Evolutionary conservation across 2,329 filamentous ascomycete species (phyloP).

Genomic region (Lanzia echinophila): DNA sequence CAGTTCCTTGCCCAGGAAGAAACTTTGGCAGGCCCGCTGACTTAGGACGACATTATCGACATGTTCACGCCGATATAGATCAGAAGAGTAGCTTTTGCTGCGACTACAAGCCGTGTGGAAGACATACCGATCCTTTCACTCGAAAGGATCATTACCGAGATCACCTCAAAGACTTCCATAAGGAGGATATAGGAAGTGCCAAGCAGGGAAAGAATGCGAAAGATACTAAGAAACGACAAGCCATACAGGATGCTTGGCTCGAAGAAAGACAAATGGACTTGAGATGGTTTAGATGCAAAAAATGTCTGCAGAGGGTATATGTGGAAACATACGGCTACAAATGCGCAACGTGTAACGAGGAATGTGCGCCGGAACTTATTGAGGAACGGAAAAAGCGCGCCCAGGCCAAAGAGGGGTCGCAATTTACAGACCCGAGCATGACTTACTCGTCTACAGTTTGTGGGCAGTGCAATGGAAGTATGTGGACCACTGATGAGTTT

Average conservation of each 20-base stretch:
- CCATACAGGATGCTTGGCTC: constrained; percentile 20
- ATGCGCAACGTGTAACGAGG: constrained; percentile 19
- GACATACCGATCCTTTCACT: constrained; percentile 34
- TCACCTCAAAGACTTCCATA: constrained; percentile 42
- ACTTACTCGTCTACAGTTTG: background rate
- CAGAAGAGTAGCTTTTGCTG: constrained; percentile 26
- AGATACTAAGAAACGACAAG: constrained; percentile 8
- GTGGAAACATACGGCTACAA: constrained; percentile 17
- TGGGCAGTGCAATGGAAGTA: background rate
- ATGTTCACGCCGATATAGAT: constrained; percentile 25
- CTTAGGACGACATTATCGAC: constrained; percentile 32
- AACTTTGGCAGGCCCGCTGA: constrained; percentile 31
- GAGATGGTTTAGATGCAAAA: constrained; percentile 25
- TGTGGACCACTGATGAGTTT: background rate
- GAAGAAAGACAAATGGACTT: constrained; percentile 16
- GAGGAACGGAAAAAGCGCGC: background rate
- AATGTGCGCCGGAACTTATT: constrained; percentile 19
- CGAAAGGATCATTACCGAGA: constrained; percentile 43
- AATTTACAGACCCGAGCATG: background rate
- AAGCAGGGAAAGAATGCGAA: constrained; percentile 16
- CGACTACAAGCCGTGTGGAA: constrained; percentile 25
- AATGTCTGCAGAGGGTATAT: constrained; percentile 20
- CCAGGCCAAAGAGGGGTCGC: background rate
- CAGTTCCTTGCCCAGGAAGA: constrained; percentile 16
- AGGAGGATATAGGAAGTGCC: constrained; percentile 31